phyloP scores from a whole-genome alignment of 2,329 filamentous ascomycete genomes.

The Cercospora sesami region DNA sequence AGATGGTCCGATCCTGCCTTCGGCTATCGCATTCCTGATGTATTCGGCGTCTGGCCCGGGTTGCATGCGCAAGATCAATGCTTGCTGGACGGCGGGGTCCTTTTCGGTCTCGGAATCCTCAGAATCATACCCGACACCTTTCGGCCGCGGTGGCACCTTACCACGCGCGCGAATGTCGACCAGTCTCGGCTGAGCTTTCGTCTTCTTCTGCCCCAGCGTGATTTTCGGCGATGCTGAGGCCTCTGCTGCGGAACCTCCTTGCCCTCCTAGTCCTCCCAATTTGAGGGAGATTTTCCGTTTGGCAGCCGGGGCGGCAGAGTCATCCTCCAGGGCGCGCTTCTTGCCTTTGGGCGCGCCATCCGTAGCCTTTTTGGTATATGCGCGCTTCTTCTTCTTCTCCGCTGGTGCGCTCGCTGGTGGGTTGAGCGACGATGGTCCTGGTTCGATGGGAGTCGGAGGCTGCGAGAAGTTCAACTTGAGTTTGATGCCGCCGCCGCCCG shows the following conservation, averaged over 20 bases:
- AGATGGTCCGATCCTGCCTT: constrained; percentile 68
- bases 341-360: constrained; percentile 34
- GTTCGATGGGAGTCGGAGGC: constrained; percentile 31
- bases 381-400: constrained; percentile 43
- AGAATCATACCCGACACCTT: constrained; percentile 91
- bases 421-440: constrained; percentile 29
- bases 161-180: constrained; percentile 28
- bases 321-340: constrained; percentile 40
- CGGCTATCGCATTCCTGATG: constrained; percentile 68
- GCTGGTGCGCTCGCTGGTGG: constrained; percentile 32
- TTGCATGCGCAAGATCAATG: constrained; percentile 84
- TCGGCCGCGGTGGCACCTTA: constrained; percentile 46
- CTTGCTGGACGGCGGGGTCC: constrained; percentile 85
- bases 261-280: constrained; percentile 25
- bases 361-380: constrained; percentile 44
- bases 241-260: neutral
- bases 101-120: constrained; percentile 87
- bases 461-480: constrained; percentile 34
- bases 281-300: constrained; percentile 40
- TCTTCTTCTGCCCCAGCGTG: constrained; percentile 47
- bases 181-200: constrained; percentile 28
- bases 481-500: constrained; percentile 21
- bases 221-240: constrained; percentile 45
- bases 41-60: constrained; percentile 85
- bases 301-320: constrained; percentile 35